Evolutionary conservation across 2,329 filamentous ascomycete species (phyloP), one percentile per base, ranked within the genome.

Genomic region (Rugonectria rugulosa): DNA sequence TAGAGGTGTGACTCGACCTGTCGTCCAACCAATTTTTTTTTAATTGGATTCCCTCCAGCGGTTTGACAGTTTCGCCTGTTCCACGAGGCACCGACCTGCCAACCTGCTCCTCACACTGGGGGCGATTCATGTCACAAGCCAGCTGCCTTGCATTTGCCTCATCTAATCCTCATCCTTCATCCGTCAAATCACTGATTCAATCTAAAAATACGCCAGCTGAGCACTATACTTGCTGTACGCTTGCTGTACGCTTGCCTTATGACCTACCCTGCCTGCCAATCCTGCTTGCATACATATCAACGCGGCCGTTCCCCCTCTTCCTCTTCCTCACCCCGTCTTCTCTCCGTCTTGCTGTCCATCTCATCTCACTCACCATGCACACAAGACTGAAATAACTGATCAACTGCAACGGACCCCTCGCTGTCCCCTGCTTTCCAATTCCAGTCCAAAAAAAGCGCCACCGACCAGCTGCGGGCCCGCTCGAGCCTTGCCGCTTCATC

Each of bases 401-500:
- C 19, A 23, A 40, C 37, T n/a, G 31, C 41, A 46, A 11, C 32
- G 40, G 49, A 29, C 49, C 37, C 53, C 49, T 36, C 37, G 15
- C 38, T 41, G 49, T 48, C 29, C 49, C 31, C 38, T 34, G 54
- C 38, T 41, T 42, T 40, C 14, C 38, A 43, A 32, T 37, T 53
- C 49, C n/a, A n/a, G 29, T 37, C 27, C 26, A 24, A 24, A 41
- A 26, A 42, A 20, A 50, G 14, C 51, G 27, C 26, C 53, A 10
- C 41, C n/a, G n/a, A n/a, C n/a, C n/a, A n/a, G n/a, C n/a, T n/a
- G 42, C 9, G 42, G 44, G 44, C 54, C 59, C 48, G 61, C 63
- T 36, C 32, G n/a, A 48, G 55, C 57, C 42, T 57, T 40, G 54
- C 40, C 52, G 58, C 57, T 59, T 61, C 46, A 61, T 61, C 56